These are phyloP conservation scores for Darksidea phi DNA, from an alignment of 495 filamentous ascomycete genomes.

Conservation along the genomic window DNA sequence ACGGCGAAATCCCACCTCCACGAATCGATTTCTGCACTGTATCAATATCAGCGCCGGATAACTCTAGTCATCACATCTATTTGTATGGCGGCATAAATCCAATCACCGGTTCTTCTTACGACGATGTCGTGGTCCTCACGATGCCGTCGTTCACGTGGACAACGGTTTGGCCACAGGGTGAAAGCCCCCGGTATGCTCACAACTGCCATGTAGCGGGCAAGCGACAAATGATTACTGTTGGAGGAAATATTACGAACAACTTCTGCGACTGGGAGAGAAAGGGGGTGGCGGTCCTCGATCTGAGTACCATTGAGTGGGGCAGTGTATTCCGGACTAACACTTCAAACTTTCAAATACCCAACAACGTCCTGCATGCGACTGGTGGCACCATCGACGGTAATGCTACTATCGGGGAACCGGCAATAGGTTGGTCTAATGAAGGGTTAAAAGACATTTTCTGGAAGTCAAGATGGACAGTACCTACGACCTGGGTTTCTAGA, in stretches of 20 bases:
- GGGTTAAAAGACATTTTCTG: not conserved
- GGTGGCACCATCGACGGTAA: slow-evolving; percentile 9
- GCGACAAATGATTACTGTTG: slow-evolving; percentile 47
- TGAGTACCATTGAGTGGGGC: slow-evolving; percentile 42
- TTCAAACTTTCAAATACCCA: slow-evolving; percentile 27
- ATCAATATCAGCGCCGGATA: slow-evolving; percentile 22
- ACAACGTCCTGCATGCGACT: too few relatives aligned
- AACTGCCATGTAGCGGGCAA: slow-evolving; percentile 44
- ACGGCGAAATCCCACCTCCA: slow-evolving; percentile 19
- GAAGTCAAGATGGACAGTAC: not conserved
- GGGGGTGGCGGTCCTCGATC: slow-evolving; percentile 42
- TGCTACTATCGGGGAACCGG: slow-evolving; percentile 9
- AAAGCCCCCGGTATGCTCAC: slow-evolving; percentile 40
- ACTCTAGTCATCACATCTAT: slow-evolving; percentile 34
- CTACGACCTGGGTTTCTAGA: not conserved
- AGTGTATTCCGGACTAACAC: slow-evolving; percentile 41
- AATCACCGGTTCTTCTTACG: slow-evolving; percentile 40
- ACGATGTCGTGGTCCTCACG: slow-evolving; percentile 72
- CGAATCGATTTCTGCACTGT: slow-evolving; percentile 31
- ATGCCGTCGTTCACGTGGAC: slow-evolving; percentile 78
- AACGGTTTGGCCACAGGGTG: slow-evolving; percentile 51
- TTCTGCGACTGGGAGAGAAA: slow-evolving; percentile 46
- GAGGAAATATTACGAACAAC: slow-evolving; percentile 37
- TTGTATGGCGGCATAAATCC: slow-evolving; percentile 52
- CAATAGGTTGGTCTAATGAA: not conserved